Conservation (phyloP, 495 filamentous ascomycete genomes). For the Saxophila tyrrhenica region DNA sequence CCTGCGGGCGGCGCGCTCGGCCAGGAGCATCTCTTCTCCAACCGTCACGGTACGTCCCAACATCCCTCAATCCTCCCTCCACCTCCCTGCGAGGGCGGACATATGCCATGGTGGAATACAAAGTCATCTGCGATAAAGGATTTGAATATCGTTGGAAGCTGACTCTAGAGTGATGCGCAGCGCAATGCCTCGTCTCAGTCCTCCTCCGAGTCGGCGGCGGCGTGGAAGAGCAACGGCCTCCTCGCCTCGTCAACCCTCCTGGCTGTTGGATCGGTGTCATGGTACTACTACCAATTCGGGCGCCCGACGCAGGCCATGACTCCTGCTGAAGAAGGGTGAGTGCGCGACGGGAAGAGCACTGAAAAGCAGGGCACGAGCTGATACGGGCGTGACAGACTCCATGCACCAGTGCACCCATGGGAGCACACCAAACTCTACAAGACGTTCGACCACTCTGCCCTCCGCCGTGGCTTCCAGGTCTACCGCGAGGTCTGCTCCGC, state of each 20-base stretch:
- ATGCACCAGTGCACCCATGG: conserved; percentile 89
- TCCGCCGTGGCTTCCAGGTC: conserved; percentile 98
- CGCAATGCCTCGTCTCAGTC: conserved; percentile 52
- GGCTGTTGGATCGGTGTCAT: conserved; percentile 77
- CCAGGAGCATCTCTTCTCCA: conserved; percentile 48
- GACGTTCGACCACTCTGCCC: conserved; percentile 91
- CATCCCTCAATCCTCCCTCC: conserved; percentile 7
- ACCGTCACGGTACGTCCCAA: conserved; percentile 46
- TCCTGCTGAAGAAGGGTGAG: conserved; percentile 94
- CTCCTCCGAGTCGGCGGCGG: conserved; percentile 44
- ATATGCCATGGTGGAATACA: not conserved
- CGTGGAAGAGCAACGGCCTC: conserved; percentile 62
- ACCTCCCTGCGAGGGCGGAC: not conserved
- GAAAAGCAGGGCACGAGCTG: conserved; percentile 1
- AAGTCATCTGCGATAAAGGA: conserved; percentile 15
- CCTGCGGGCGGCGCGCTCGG: conserved; percentile 68
- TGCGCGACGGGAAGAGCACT: conserved; percentile 21
- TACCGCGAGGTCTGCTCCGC: conserved; percentile 97
- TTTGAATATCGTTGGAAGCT: conserved; percentile 19
- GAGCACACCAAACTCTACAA: conserved; percentile 79
- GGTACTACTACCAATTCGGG: conserved; percentile 95
- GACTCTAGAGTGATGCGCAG: conserved; percentile 30
- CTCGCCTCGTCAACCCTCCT: conserved; percentile 70
- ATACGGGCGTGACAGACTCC: conserved; percentile 49
- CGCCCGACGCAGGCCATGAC: conserved; percentile 78